Conservation (phyloP, 345 rosid species). For the Tarenaya hassleriana region DNA sequence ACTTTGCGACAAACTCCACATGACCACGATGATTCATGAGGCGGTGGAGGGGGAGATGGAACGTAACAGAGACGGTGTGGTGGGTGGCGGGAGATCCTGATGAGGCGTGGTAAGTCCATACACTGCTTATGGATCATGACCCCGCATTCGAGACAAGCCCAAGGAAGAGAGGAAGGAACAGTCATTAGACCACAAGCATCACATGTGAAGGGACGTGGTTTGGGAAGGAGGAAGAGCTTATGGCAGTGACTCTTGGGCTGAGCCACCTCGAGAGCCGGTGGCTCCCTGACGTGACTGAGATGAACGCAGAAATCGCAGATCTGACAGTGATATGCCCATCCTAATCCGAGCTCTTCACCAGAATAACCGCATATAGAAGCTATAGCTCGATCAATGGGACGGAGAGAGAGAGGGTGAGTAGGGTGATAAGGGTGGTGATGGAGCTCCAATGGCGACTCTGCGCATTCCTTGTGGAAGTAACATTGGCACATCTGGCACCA, state of each 20-base stretch:
- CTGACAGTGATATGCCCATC: not conserved
- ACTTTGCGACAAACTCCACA: not conserved
- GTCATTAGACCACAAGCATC: not conserved
- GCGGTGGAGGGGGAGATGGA: not conserved
- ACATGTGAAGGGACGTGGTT: constrained; percentile 1
- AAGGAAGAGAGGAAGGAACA: not conserved
- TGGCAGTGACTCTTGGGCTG: constrained; percentile 3
- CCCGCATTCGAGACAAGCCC: not conserved
- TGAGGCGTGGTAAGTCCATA: not conserved
- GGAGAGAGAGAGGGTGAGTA: no score
- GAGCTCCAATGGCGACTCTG: no score
- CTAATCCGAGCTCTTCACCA: not conserved
- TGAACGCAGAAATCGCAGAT: not conserved
- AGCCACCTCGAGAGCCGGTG: not conserved
- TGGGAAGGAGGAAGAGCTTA: constrained; percentile 7
- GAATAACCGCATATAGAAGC: no score
- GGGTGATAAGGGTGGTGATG: no score
- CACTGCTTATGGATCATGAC: not conserved
- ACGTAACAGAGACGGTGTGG: constrained; percentile 5
- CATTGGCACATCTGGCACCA: no score
- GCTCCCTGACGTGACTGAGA: not conserved
- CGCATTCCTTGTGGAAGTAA: no score
- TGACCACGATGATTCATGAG: not conserved
- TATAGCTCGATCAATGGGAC: no score
- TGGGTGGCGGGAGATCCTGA: constrained; percentile 3